phyloP scores from a whole-genome alignment of 1,284 basidiomycete species.

The Boletus sp. region DNA sequence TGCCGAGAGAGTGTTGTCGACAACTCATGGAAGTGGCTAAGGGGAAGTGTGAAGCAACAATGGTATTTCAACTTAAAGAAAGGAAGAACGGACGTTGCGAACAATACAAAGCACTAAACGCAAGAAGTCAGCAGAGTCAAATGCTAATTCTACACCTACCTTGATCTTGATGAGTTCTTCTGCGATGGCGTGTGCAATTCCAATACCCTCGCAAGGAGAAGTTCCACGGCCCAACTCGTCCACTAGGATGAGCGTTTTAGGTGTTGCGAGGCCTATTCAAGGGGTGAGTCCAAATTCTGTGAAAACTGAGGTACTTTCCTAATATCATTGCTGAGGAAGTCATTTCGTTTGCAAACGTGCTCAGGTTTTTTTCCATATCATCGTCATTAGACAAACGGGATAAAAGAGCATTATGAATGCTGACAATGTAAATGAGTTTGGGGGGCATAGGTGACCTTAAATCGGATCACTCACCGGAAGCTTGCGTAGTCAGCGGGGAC shows the following conservation, averaged over 20 bases:
- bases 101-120: conserved; percentile 78
- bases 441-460: not conserved
- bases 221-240: conserved; percentile 93
- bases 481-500: conserved; percentile 89
- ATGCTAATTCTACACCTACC: conserved; percentile 38
- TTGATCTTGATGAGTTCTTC: conserved; percentile 77
- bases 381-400: conserved; percentile 91
- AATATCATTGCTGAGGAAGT: conserved; percentile 85
- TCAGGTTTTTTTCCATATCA: conserved; percentile 81
- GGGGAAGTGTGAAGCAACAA: not conserved
- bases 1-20: conserved; percentile 66
- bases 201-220: conserved; percentile 80
- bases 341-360: conserved; percentile 94
- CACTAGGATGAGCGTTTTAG: conserved; percentile 73
- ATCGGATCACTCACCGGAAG: conserved; percentile 50
- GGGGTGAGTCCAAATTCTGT: not conserved
- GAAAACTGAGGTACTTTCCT: conserved; percentile 37
- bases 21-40: conserved; percentile 71
- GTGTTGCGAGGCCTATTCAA: conserved; percentile 65
- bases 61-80: not conserved
- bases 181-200: conserved; percentile 89
- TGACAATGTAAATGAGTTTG: conserved; percentile 24
- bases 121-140: conserved; percentile 1
- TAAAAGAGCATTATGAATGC: conserved; percentile 79
- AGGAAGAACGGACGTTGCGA: conserved; percentile 67